phyloP scores from a whole-genome alignment of 2,329 filamentous ascomycete species.

The Cercospora berteroae region DNA sequence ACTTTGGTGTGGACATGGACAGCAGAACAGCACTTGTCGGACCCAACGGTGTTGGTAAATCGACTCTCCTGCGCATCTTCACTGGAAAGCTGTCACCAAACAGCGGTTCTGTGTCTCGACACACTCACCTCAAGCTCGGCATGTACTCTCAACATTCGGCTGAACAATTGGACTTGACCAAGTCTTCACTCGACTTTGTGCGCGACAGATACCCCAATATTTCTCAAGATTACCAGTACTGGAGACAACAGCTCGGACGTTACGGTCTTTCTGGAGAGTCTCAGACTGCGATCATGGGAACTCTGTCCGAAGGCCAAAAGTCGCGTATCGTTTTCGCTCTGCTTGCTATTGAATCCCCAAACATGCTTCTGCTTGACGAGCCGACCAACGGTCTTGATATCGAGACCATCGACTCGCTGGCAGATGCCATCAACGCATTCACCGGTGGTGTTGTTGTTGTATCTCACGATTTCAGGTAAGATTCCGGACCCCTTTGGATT shows the following conservation, averaged over 20 bases:
- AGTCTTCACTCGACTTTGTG: slow-evolving; percentile 95
- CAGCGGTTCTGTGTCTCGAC: slow-evolving; percentile 75
- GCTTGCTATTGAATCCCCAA: slow-evolving; percentile 89
- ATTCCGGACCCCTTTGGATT: slow-evolving; percentile 35
- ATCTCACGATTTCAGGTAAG: slow-evolving; percentile 97
- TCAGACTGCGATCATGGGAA: slow-evolving; percentile 97
- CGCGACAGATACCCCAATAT: slow-evolving; percentile 88
- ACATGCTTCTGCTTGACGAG: slow-evolving; percentile 97
- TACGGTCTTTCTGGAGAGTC: slow-evolving; percentile 92
- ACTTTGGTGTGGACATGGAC: slow-evolving; percentile 99
- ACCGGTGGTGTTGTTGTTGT: slow-evolving; percentile 96
- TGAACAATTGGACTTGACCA: slow-evolving; percentile 96
- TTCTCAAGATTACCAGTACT: slow-evolving; percentile 98
- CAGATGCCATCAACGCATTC: slow-evolving; percentile 95
- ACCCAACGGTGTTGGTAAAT: slow-evolving; percentile 99
- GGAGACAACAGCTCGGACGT: slow-evolving; percentile 92
- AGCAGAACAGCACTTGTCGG: slow-evolving; percentile 94
- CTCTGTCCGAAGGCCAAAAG: slow-evolving; percentile 95
- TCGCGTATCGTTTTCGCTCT: slow-evolving; percentile 97
- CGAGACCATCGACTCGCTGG: slow-evolving; percentile 94
- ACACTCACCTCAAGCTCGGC: slow-evolving; percentile 98
- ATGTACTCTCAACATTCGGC: slow-evolving; percentile 98
- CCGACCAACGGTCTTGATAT: slow-evolving; percentile 99
- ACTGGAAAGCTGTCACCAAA: slow-evolving; percentile 90
- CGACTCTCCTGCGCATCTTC: slow-evolving; percentile 92